phyloP scores from a whole-genome alignment of 192 early-diverging fungal genomes.

The Coemansia sp. region DNA sequence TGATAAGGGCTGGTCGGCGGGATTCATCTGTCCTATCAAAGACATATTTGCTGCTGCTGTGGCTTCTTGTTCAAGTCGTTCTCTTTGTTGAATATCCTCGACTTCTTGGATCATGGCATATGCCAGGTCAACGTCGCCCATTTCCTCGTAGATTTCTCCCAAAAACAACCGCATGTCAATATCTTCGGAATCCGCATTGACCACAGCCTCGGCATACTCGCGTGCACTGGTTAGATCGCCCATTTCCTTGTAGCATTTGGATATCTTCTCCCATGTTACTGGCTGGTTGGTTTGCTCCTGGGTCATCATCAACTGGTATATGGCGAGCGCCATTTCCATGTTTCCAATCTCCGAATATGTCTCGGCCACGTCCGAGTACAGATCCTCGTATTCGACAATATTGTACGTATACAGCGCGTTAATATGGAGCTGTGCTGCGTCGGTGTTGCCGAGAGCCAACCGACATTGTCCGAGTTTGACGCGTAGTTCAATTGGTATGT shows the following conservation, averaged over 20 bases:
- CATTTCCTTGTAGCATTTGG: constrained; percentile 57
- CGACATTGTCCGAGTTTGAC: constrained; percentile 81
- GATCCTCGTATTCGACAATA: constrained; percentile 22
- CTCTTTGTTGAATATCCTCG: constrained; percentile 25
- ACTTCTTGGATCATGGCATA: constrained; percentile 33
- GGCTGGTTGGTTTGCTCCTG: constrained; percentile 20
- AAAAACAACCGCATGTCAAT: constrained; percentile 58
- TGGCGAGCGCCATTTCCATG: constrained; percentile 14
- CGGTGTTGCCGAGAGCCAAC: constrained; percentile 62
- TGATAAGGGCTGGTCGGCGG: neutral
- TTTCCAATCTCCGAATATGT: constrained; percentile 17
- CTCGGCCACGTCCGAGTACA: constrained; percentile 35
- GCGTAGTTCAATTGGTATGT: constrained; percentile 80
- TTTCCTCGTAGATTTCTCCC: constrained; percentile 61
- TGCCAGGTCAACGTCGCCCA: constrained; percentile 46
- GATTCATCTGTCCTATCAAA: neutral
- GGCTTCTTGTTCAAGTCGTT: neutral
- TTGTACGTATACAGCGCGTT: constrained; percentile 34
- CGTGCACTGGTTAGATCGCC: constrained; percentile 55
- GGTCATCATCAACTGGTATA: constrained; percentile 16
- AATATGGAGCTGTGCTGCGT: constrained; percentile 57
- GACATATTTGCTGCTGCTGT: neutral
- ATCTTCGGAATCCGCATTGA: constrained; percentile 55
- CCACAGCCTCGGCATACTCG: constrained; percentile 48
- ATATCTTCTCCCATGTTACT: constrained; percentile 56